Evolutionary conservation across 371 early-diverging fungal species (phyloP).

Genomic region (Mucor sp.): DNA sequence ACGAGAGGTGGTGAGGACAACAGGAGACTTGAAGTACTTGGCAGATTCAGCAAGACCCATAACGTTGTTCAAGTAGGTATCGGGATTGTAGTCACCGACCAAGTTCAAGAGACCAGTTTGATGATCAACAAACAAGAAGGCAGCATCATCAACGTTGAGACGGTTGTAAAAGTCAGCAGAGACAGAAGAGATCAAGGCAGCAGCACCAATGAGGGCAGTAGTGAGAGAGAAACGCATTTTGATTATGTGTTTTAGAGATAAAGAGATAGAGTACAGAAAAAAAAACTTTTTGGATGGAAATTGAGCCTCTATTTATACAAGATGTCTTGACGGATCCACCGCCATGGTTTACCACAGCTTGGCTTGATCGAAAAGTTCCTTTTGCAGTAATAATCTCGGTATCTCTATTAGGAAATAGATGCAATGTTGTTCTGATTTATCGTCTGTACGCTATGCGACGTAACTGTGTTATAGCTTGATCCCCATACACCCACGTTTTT

Average conservation of each 20-base stretch:
- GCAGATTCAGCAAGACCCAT: slow-evolving; percentile 34
- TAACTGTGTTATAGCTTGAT: background rate
- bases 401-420: background rate
- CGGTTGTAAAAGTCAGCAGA: slow-evolving; percentile 26
- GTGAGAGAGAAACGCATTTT: slow-evolving; percentile 23
- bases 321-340: too few relatives aligned
- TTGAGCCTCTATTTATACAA: background rate
- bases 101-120: slow-evolving; percentile 33
- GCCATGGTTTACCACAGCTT: background rate
- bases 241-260: background rate
- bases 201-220: slow-evolving; percentile 21
- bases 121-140: slow-evolving; percentile 32
- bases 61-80: slow-evolving; percentile 25
- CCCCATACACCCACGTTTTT: background rate
- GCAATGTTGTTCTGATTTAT: background rate
- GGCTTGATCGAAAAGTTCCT: background rate
- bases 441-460: background rate
- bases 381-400: background rate
- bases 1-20: slow-evolving; percentile 30
- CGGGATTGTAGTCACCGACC: slow-evolving; percentile 25
- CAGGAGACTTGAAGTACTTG: slow-evolving; percentile 25
- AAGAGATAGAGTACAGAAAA: background rate
- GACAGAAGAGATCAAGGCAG: slow-evolving; percentile 14
- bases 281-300: background rate
- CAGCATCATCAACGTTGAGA: slow-evolving; percentile 21